A percentile compares a stretch with the other conserved stretches of the same genome.
Evolutionary conservation across 441 rosid genomes (phyloP).

Genomic region (Populus hybrid): DNA sequence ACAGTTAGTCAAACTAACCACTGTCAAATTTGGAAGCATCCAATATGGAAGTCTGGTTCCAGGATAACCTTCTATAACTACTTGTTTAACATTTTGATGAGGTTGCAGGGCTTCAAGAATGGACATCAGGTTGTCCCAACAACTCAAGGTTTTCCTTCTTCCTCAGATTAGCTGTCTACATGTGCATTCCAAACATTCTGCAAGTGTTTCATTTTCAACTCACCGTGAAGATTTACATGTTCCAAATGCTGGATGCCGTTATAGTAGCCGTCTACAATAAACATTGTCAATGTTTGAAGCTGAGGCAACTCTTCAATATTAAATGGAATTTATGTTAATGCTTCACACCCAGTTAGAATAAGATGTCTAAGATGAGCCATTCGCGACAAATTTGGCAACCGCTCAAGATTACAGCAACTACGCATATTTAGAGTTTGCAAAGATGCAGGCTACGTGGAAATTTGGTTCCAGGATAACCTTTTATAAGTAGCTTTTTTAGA

Average conservation of each 20-base stretch:
- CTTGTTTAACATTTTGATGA: neutral
- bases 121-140: neutral
- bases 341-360: constrained; percentile 5
- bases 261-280: neutral
- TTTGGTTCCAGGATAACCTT: neutral
- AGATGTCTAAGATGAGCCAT: constrained; percentile 1
- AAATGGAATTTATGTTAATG: neutral
- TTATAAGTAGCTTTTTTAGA: no score
- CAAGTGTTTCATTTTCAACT: neutral
- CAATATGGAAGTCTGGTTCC: constrained; percentile 6
- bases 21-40: neutral
- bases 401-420: constrained; percentile 4
- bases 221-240: constrained; percentile 1
- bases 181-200: constrained; percentile 4
- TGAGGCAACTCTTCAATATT: neutral
- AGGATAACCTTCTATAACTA: neutral
- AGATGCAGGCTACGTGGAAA: neutral
- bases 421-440: neutral
- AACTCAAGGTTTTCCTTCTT: constrained; percentile 7
- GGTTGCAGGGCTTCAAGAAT: constrained; percentile 6
- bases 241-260: neutral
- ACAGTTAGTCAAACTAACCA: constrained; percentile 4
- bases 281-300: neutral
- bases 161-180: neutral
- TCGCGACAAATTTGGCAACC: neutral